Conservation (phyloP, 495 filamentous ascomycete genomes). For the Xeromyces bisporus region DNA sequence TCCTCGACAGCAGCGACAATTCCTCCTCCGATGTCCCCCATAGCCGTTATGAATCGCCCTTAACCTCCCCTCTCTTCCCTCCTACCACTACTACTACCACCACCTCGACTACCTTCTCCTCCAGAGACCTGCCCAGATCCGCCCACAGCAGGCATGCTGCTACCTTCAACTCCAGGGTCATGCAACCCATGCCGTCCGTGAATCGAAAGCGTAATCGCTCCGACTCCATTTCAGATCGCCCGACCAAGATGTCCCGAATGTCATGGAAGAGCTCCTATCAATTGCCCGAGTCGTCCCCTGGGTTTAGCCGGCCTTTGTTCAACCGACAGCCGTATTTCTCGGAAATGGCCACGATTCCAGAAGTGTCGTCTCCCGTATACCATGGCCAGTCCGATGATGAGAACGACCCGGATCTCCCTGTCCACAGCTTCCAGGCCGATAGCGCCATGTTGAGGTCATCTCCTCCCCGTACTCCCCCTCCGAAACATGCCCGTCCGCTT, state of each 20-base stretch:
- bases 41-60: slow-evolving; percentile 29
- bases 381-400: slow-evolving; percentile 58
- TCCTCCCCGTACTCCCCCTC: slow-evolving; percentile 65
- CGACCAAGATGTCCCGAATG: slow-evolving; percentile 34
- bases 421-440: slow-evolving; percentile 51
- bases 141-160: slow-evolving; percentile 30
- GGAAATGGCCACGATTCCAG: slow-evolving; percentile 48
- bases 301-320: slow-evolving; percentile 30
- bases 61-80: slow-evolving; percentile 28
- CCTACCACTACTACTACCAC: too few relatives aligned
- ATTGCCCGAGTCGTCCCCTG: slow-evolving; percentile 69
- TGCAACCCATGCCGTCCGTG: slow-evolving; percentile 31
- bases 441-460: slow-evolving; percentile 47
- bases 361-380: slow-evolving; percentile 42
- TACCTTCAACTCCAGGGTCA: slow-evolving; percentile 27
- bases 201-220: slow-evolving; percentile 52
- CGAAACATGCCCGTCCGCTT: slow-evolving; percentile 38
- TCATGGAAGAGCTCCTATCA: slow-evolving; percentile 61
- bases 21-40: slow-evolving; percentile 51
- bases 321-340: slow-evolving; percentile 54
- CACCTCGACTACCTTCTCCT: slow-evolving; percentile 23
- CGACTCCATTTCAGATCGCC: slow-evolving; percentile 43
- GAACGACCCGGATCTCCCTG: slow-evolving; percentile 50
- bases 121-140: slow-evolving; percentile 30
- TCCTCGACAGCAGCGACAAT: slow-evolving; percentile 41